Conservation (phyloP, 441 rosid species). For the Erodium trifolium region DNA sequence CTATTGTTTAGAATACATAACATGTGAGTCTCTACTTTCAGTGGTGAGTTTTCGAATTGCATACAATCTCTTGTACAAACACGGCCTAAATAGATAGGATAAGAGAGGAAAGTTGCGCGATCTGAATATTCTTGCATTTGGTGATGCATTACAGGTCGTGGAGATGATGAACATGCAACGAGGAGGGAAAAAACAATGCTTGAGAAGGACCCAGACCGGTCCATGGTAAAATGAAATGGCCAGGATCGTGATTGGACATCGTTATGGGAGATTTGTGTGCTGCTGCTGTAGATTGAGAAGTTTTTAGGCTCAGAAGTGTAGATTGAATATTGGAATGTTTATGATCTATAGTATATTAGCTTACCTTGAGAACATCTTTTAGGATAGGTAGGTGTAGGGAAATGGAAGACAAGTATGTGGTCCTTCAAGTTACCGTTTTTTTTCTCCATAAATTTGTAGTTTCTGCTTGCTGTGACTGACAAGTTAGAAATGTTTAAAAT, state of each 20-base stretch:
- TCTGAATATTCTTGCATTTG: slow-evolving; percentile 15
- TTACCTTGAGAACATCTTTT: no score
- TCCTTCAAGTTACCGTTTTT: no score
- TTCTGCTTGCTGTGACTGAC: no score
- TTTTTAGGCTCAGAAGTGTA: slow-evolving; percentile 14
- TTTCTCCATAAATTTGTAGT: no score
- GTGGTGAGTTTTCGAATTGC: no score
- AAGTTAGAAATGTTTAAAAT: no score
- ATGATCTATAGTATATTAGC: not conserved
- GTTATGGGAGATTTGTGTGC: slow-evolving; percentile 10
- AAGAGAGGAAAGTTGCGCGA: not conserved
- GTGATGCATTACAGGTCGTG: slow-evolving; percentile 34
- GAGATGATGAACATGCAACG: slow-evolving; percentile 54
- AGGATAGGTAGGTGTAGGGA: no score
- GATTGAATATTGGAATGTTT: slow-evolving; percentile 17
- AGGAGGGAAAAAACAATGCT: slow-evolving; percentile 47
- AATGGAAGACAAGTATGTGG: no score
- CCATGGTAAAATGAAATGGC: slow-evolving; percentile 56
- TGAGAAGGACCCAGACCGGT: slow-evolving; percentile 78
- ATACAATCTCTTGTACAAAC: no score
- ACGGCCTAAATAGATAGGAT: no score
- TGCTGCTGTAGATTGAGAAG: slow-evolving; percentile 22
- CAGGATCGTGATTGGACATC: slow-evolving; percentile 32
- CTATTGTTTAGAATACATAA: not conserved
- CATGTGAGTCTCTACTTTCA: not conserved